Base-by-base conservation (phyloP, 208 protist genomes). In the Porcisia hertigi region DNA sequence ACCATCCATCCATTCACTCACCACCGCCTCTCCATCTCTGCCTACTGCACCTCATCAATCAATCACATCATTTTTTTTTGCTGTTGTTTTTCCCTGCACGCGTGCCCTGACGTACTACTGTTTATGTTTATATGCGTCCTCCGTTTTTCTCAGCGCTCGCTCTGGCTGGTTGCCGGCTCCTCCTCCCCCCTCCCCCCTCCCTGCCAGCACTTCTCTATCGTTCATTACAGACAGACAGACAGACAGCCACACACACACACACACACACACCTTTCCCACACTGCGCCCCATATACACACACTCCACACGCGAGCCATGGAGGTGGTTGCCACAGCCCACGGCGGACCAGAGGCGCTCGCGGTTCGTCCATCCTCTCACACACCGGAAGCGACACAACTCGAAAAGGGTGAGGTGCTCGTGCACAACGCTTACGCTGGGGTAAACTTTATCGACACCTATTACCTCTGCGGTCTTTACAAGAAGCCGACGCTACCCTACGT, bases 371-470 rank as follows among this genome's bases (percentile, higher is more conserved):
- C 36, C 45, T 67, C 78, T 34, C 54, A 59, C 71, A 47, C 45
- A 6, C 72, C 77, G 1, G 74, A 83, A 43, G 43, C 5, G n/a
- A 34, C 60, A 12, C 12, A 69, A 45, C 64, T 83, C 18, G 6
- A 64, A 34, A 52, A 66, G 9, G 81, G 55, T 45, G 73, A 92
- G 52, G 86, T 92, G n/a, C 76, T 93, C 23, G 86, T 49, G 20
- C 57, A 67, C 34, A 92, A 90, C 79, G 59, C 57, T 1, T 93
- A 90, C 79, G 84, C 89, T 6, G 94, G 94, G 30, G 83, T 98
- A 41, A 98, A 98, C 85, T 98, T 98, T 78, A 97, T 98, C 70
- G 96, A 98, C 81, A 95, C 92, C 3, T 98, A 98, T 86, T 95
- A 87, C 76, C 88, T 95, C 55, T 74, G 36, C 5, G 93, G 96